These are phyloP conservation scores for Chlamydomonas incerta DNA, from an alignment of 139 green algal species.

Conservation along the genomic window DNA sequence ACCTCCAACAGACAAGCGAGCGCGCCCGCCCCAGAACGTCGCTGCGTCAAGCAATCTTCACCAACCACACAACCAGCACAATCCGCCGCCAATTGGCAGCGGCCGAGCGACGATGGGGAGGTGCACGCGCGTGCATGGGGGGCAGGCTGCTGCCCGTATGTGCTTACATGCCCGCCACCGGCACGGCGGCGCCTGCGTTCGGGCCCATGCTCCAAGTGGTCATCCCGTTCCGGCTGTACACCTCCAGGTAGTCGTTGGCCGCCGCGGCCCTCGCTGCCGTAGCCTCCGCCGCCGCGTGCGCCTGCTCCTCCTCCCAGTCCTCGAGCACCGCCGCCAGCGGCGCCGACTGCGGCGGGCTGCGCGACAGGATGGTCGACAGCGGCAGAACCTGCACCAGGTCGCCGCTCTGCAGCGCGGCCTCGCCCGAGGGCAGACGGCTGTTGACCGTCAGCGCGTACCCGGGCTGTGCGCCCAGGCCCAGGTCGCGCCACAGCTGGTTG, in stretches of 20 bases:
- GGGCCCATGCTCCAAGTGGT: constrained; percentile 3
- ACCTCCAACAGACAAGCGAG: too few relatives aligned
- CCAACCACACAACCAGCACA: too few relatives aligned
- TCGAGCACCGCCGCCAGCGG: constrained; percentile 8
- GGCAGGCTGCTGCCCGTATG: neutral
- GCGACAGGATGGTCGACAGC: constrained; percentile 11
- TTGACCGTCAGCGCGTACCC: constrained; percentile 48
- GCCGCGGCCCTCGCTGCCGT: neutral
- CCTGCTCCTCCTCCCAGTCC: neutral
- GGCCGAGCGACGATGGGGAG: too few relatives aligned
- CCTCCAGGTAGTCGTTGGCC: constrained; percentile 2
- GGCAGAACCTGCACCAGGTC: constrained; percentile 54
- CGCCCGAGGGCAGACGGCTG: constrained; percentile 21
- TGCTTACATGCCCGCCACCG: neutral
- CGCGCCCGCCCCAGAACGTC: too few relatives aligned
- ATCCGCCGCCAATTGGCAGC: too few relatives aligned
- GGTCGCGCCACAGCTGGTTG: constrained; percentile 31
- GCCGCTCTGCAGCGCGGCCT: constrained; percentile 31
- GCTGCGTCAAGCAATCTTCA: too few relatives aligned
- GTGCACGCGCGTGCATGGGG: neutral
- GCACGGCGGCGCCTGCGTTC: neutral
- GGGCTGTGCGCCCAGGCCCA: constrained; percentile 29
- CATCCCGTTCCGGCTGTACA: constrained; percentile 24
- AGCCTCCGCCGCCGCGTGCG: neutral
- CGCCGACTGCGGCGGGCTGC: neutral